Evolutionary conservation across 2,329 filamentous ascomycete species (phyloP), one percentile per base, ranked within the genome.

Genomic region (Fusarium sambucinum): DNA sequence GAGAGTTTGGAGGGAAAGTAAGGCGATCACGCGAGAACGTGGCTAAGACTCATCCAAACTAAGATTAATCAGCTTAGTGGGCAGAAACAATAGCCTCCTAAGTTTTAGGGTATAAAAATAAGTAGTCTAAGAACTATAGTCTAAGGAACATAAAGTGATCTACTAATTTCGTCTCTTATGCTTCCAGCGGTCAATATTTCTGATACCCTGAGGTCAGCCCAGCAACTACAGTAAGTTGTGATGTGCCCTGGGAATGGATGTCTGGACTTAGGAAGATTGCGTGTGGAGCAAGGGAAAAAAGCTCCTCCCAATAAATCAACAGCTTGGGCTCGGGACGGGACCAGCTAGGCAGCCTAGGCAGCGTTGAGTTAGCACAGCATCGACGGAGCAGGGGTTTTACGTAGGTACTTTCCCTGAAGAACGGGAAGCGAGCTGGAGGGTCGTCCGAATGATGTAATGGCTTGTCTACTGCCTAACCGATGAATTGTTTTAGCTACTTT

Each of bases 381-480:
- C 33, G 32, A 23, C 32, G 47, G 40, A 59, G 67, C 47, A 51
- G 47, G 47, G 47, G 29, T 51, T 51, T 51, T 40, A 51, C 47
- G 33, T 51, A 51, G 33, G 32, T 51, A 38, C 32, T 58, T 68
- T 70, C 63, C 63, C 68, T 61, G 52, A 65, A 68, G 51, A 35
- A 70, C 63, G 68, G 67, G 59, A 65, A 70, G 67, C 63, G 47
- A 61, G 52, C 30, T 19, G 52, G 68, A 62, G 51, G 60, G 63
- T 61, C 46, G 46, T 64, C 30, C 59, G 57, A 62, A 74, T 74
- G 72, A 74, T 74, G 72, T 74, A 74, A 74, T 74, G 69, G 65
- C 63, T 30, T 35, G 55, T 41, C 21, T 25, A 5, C 32, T 17
- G 16, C 32, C 32, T 8, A 45, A 19, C 25, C 42, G 42, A 45